Evolutionary conservation across 1,284 basidiomycete genomes (phyloP).

Genomic region (Waitea zeae): DNA sequence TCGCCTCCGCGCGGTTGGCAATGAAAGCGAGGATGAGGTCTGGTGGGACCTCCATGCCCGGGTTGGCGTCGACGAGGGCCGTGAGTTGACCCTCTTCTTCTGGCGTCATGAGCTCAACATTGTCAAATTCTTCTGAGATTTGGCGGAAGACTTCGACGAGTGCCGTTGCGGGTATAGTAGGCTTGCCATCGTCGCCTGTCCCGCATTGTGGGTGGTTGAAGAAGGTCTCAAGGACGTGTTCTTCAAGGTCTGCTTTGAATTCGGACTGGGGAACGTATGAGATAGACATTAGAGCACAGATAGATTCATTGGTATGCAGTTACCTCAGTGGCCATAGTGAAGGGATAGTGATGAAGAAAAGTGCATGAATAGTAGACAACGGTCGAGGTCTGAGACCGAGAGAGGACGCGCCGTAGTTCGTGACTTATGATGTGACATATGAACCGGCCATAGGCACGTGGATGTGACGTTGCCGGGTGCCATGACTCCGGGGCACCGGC

Average conservation of each 20-base stretch:
- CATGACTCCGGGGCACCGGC: no score
- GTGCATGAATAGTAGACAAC: no score
- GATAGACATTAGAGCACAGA: no score
- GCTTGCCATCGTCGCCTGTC: slow-evolving; percentile 34
- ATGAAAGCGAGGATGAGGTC: slow-evolving; percentile 46
- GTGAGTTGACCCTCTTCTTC: slow-evolving; percentile 42
- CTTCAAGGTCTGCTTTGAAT: slow-evolving; percentile 50
- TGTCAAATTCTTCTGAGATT: slow-evolving; percentile 38
- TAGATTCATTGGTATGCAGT: no score
- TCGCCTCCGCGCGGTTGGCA: slow-evolving; percentile 36
- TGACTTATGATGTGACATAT: no score
- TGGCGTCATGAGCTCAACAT: slow-evolving; percentile 35
- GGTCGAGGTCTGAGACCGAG: no score
- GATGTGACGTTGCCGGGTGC: no score
- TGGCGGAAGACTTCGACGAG: slow-evolving; percentile 47
- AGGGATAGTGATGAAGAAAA: no score
- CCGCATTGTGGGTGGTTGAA: slow-evolving; percentile 38
- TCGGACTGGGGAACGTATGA: slow-evolving; percentile 42
- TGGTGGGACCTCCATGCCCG: slow-evolving; percentile 50
- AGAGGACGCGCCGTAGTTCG: no score
- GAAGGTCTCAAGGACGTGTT: slow-evolving; percentile 48
- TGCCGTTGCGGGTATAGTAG: slow-evolving; percentile 45
- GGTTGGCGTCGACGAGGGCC: slow-evolving; percentile 34
- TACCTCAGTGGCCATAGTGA: no score
- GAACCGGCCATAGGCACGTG: no score